Conservation (phyloP, 768 basidiomycete species). For the Hydnomerulius pinastri region DNA sequence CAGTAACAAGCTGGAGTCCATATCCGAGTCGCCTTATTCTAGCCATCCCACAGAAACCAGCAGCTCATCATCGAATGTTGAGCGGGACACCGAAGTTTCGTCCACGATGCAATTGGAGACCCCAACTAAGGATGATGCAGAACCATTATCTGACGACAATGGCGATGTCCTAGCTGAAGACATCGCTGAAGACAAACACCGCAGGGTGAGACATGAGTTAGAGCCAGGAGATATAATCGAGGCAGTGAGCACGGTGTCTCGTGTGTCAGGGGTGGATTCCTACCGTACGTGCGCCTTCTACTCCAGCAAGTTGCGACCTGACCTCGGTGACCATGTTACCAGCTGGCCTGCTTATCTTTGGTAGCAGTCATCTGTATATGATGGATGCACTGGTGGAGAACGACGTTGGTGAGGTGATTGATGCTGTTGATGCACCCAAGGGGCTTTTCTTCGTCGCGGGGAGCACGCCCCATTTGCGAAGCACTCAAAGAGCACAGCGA, state of each 20-base stretch:
- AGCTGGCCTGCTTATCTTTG: conserved; percentile 88
- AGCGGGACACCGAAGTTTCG: conserved; percentile 43
- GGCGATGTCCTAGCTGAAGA: conserved; percentile 66
- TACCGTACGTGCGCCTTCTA: conserved; percentile 59
- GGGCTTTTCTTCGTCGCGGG: conserved; percentile 83
- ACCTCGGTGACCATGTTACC: conserved; percentile 24
- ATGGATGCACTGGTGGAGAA: conserved; percentile 87
- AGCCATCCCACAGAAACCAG: conserved; percentile 21
- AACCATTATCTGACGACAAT: conserved; percentile 15
- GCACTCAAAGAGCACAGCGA: conserved; percentile 77
- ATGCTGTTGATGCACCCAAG: conserved; percentile 82
- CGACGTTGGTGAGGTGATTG: conserved; percentile 85
- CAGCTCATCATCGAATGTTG: conserved; percentile 42
- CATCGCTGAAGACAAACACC: conserved; percentile 84
- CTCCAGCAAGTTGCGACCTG: neutral
- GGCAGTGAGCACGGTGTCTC: conserved; percentile 81
- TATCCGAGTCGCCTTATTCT: conserved; percentile 44
- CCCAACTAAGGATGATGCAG: conserved; percentile 17
- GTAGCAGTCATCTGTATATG: conserved; percentile 84
- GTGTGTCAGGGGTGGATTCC: conserved; percentile 89
- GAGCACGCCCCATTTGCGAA: conserved; percentile 76
- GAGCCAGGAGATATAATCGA: conserved; percentile 91
- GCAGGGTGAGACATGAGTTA: conserved; percentile 81
- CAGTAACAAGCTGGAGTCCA: conserved; percentile 79
- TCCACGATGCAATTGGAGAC: conserved; percentile 40